A percentile compares a stretch with the other conserved stretches of the same genome.
phyloP scores from a whole-genome alignment of 176 grass and related monocot species.

The Leersia perrieri region DNA sequence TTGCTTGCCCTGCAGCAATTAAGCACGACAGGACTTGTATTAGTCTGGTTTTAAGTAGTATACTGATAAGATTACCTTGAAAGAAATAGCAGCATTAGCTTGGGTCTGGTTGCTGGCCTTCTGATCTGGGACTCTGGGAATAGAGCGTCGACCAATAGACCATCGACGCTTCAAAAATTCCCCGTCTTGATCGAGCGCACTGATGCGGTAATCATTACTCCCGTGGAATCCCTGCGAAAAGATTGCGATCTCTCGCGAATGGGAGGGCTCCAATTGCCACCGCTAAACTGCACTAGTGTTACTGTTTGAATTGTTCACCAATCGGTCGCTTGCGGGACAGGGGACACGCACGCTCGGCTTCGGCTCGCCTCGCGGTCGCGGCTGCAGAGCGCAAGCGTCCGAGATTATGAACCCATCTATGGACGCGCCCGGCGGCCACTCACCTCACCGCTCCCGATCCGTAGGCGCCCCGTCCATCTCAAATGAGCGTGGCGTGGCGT shows the following conservation, averaged over 20 bases:
- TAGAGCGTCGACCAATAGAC: background rate
- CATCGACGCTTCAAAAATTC: background rate
- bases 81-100: background rate
- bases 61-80: background rate
- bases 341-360: background rate
- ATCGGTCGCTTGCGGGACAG: background rate
- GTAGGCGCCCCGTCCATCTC: conserved; percentile 37
- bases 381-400: conserved; percentile 5
- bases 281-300: background rate
- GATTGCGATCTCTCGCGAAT: background rate
- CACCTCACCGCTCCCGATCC: background rate
- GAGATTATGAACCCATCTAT: background rate
- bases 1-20: background rate
- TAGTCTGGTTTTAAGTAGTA: background rate
- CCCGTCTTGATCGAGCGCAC: background rate
- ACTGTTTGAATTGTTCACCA: background rate
- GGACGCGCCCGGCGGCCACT: background rate
- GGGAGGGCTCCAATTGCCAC: background rate
- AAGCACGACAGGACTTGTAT: background rate
- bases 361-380: too few species aligned
- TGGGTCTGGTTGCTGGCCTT: background rate
- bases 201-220: background rate
- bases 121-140: background rate
- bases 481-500: background rate
- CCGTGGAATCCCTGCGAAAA: background rate